Base-by-base conservation (phyloP, 257 asterid species). In the Solanum ossicruentum region DNA sequence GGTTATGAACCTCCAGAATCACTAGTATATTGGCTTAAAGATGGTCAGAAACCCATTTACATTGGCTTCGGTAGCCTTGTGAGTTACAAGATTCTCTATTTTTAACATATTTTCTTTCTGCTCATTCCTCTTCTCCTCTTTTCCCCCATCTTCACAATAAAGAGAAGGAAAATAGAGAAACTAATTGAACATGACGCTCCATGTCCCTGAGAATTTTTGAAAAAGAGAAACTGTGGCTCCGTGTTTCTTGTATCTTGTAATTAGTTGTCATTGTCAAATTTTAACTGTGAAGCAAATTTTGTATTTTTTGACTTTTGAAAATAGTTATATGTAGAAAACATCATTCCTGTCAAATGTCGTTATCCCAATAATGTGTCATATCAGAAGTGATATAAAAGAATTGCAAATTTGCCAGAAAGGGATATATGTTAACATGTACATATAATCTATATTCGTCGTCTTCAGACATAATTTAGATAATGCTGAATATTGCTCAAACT, bases 51-150 rank as follows among this genome's bases (percentile, higher is more conserved):
- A 87, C 98, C 98, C 82, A 93, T 93, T 81, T 94, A 93, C 87
- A 91, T 93, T 84, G 98, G 98, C 85, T 94, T 94, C 88, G 97
- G 94, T 86, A 94, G 98, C 88, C 95, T 94, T 81, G 97, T 94
- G 86, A 93, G 97, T 91, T 87, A 67, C 43, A 85, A 72, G 58
- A 78, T 61, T 81, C 71, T 82, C 75, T 17, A 88, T 84, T 3
- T 83, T 81, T 54, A 6, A 21, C 78, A 57, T 41, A 57, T 80
- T 47, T 72, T 11, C 52, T 77, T 70, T 84, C 43, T 83, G 56
- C 70, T 52, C 20, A 72, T 66, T 65, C 26, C 47, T 47, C 28
- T 79, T 51, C 54, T 80, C 69, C 23, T 78, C 80, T 23, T 83
- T 18, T 39, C 20, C 77, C 82, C 32, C 87, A n/a, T 28, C 84